Conservation (phyloP, 345 rosid genomes). For the Rhizophora apiculata region DNA sequence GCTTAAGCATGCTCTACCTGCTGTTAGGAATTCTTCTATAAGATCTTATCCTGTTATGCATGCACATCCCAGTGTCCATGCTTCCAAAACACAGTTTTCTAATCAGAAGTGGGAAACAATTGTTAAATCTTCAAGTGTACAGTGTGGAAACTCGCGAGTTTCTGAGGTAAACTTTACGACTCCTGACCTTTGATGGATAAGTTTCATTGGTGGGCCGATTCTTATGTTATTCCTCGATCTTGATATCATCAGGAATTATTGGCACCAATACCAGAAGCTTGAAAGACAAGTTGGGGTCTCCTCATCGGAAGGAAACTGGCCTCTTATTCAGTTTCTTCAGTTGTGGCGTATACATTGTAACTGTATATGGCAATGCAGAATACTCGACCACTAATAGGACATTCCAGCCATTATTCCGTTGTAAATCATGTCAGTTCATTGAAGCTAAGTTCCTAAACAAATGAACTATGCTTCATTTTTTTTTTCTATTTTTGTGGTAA, state of each 20-base stretch:
- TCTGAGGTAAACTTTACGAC: slow-evolving; percentile 49
- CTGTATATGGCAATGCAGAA: not conserved
- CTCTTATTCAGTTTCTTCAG: not conserved
- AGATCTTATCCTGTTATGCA: slow-evolving; percentile 31
- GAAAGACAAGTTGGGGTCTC: slow-evolving; percentile 3
- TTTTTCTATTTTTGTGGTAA: too few relatives aligned
- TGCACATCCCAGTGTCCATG: slow-evolving; percentile 24
- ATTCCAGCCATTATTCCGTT: not conserved
- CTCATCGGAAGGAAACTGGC: not conserved
- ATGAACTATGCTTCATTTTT: too few relatives aligned
- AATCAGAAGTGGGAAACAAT: slow-evolving; percentile 77
- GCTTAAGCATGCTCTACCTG: slow-evolving; percentile 66
- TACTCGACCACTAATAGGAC: not conserved
- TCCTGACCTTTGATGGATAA: not conserved
- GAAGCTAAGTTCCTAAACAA: not conserved
- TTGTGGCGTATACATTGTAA: not conserved
- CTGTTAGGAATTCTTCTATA: slow-evolving; percentile 45
- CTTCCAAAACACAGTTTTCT: slow-evolving; percentile 21
- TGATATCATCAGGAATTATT: slow-evolving; percentile 35
- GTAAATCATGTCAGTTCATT: slow-evolving; percentile 5
- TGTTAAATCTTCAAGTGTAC: slow-evolving; percentile 54
- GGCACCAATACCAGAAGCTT: slow-evolving; percentile 39
- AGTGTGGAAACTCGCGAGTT: slow-evolving; percentile 48
- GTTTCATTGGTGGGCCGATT: not conserved
- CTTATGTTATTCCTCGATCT: slow-evolving; percentile 3